A percentile compares a stretch with the other conserved stretches of the same genome.
These are phyloP conservation scores for Adansonia grandidieri DNA, from an alignment of 441 rosid species.

Conservation along the genomic window DNA sequence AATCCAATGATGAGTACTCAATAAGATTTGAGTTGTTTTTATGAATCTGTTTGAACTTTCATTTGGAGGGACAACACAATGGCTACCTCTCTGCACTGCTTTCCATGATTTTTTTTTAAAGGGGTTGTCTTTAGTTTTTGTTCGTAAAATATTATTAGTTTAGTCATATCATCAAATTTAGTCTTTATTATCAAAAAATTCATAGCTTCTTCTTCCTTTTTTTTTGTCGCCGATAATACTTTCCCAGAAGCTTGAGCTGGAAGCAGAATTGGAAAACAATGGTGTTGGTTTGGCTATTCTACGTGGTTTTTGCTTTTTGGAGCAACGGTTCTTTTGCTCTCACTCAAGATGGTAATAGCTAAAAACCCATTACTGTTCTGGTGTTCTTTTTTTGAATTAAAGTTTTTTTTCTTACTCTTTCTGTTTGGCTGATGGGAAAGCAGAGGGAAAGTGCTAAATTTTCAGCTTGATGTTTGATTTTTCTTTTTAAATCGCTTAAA, in stretches of 20 bases:
- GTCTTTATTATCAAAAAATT: conserved; percentile 25
- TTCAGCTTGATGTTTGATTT: background rate
- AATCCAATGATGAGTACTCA: too few species aligned
- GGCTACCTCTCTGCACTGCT: background rate
- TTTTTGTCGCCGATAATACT: conserved; percentile 2
- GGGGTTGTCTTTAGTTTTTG: background rate
- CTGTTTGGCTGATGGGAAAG: conserved; percentile 27
- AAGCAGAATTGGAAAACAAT: conserved; percentile 35
- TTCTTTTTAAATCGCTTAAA: too few species aligned
- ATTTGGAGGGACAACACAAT: background rate
- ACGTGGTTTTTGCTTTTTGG: conserved; percentile 40
- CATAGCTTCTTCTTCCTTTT: conserved; percentile 6
- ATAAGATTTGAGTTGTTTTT: background rate
- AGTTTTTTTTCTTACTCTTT: background rate
- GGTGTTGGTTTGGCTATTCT: conserved; percentile 36
- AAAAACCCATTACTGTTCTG: conserved; percentile 6
- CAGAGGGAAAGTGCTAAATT: background rate
- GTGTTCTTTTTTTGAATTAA: background rate
- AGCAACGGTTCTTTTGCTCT: conserved; percentile 45
- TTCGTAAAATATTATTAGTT: conserved; percentile 31
- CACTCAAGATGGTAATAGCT: conserved; percentile 61
- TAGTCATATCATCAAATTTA: conserved; percentile 5
- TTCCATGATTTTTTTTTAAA: background rate
- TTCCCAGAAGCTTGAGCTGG: conserved; percentile 19
- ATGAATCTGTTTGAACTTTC: conserved; percentile 2